Evolutionary conservation across 1,139 yeast genomes (phyloP).

Genomic region (Geotrichum siamense): DNA sequence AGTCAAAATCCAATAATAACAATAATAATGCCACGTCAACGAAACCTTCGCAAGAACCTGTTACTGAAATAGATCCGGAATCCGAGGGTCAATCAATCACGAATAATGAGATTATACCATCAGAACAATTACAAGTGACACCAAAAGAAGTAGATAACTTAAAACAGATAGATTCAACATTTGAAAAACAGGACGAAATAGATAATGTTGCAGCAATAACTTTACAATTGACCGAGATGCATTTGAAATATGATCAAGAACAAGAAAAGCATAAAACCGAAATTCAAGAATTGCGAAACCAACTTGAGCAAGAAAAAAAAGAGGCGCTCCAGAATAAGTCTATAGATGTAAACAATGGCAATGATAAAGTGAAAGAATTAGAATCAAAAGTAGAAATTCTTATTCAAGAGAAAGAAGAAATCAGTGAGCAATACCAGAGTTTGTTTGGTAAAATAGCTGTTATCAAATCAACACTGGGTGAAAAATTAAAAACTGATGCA

Average conservation of each 20-base stretch:
- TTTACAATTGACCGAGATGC: no score
- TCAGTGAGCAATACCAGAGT: constrained; percentile 67
- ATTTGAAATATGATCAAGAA: not conserved
- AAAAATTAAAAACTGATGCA: constrained; percentile 51
- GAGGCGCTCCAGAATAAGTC: not conserved
- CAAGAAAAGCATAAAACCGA: constrained; percentile 1
- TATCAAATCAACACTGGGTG: constrained; percentile 72
- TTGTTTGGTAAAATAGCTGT: constrained; percentile 67
- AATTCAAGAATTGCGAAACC: not conserved
- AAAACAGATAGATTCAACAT: no score
- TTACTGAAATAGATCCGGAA: no score
- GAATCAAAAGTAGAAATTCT: constrained; percentile 7
- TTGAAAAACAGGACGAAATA: no score
- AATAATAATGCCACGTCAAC: no score
- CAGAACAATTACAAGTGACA: no score
- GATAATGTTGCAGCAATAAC: no score
- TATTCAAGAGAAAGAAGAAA: constrained; percentile 44
- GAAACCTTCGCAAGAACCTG: no score
- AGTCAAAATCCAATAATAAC: not conserved
- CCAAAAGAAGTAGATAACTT: no score
- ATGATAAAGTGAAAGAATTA: constrained; percentile 4
- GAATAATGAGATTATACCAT: no score
- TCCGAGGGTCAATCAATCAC: no score
- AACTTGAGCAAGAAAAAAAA: constrained; percentile 1
- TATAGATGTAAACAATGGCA: constrained; percentile 3